Base-by-base conservation (phyloP, 441 rosid species). In the Raphanus hybrid region DNA sequence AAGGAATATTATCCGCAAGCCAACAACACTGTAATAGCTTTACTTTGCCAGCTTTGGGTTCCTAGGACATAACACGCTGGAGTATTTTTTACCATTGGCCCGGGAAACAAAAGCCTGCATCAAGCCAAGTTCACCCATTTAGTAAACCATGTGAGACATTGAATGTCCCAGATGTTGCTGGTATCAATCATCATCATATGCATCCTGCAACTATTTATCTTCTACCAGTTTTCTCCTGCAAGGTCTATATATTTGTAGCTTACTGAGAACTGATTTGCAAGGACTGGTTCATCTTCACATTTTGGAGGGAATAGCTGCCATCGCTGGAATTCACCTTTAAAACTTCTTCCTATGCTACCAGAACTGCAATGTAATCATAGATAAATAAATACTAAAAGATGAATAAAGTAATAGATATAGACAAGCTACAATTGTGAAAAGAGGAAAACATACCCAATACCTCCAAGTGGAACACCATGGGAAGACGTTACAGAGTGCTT, bases 381-480 rank as follows among this genome's bases (percentile, higher is more conserved):
- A 9, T 41, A 20, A 58, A 20, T 18, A 16, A 55, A 18, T 55
- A 55, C 11, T 18, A 7, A 8, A 16, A 52, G 23, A n/a, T 48
- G 7, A 48, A 50, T 14, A 50, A 6, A 50, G 18, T 50, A 15
- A 15, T 54, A 54, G 4, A 54, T 54, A 15, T 54, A 48, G 54
- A 48, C n/a, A 48, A 8, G 16, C n/a, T 48, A 7, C 59, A 54
- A 54, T 54, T 54, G 59, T 54, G 59, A 75, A 45, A 0, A 29
- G 34, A 69, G 6, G 73, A 81, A 73, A 70, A 73, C 88, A 43
- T 82, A 92, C 99, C 99, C 98, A 59, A 94, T 70, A 65, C 94
- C 98, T 69, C 98, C 99, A 8, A 94, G 86, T 27, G 99, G 99
- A 85, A 90, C 69, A 4, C 91, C 98, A 63, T 91, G 94, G 67